These are phyloP conservation scores for Datisca glomerata DNA, from an alignment of 306 rosid genomes.

Conservation along the genomic window DNA sequence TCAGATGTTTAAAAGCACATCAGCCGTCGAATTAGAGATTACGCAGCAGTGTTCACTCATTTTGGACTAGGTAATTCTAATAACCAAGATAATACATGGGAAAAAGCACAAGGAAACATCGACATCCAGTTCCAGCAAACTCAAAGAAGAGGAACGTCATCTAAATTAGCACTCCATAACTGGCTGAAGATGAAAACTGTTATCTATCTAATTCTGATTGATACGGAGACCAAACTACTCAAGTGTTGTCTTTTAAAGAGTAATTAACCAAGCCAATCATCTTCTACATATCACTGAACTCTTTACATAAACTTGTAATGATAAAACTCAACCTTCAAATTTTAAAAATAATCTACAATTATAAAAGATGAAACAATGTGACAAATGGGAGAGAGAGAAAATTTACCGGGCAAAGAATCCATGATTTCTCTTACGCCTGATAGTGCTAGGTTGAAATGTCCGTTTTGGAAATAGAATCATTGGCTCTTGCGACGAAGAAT, in stretches of 20 bases:
- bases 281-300: neutral
- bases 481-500: slow-evolving; percentile 46
- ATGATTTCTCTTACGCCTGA: slow-evolving; percentile 77
- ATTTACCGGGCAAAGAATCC: slow-evolving; percentile 95
- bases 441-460: slow-evolving; percentile 80
- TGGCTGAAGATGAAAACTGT: neutral
- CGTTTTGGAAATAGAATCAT: slow-evolving; percentile 79
- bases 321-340: neutral
- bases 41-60: slow-evolving; percentile 7
- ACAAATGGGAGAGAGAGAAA: slow-evolving; percentile 7
- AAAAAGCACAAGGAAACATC: neutral
- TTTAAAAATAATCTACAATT: neutral
- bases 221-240: no score
- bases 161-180: neutral
- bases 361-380: neutral
- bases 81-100: no score
- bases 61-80: neutral
- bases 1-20: slow-evolving; percentile 19
- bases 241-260: no score
- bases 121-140: neutral
- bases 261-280: no score
- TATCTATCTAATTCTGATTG: neutral
- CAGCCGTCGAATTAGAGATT: slow-evolving; percentile 3
- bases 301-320: neutral
- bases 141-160: neutral